Evolutionary conservation across 495 filamentous ascomycete species (phyloP).

Genomic region (Clavariopsis aquatica): DNA sequence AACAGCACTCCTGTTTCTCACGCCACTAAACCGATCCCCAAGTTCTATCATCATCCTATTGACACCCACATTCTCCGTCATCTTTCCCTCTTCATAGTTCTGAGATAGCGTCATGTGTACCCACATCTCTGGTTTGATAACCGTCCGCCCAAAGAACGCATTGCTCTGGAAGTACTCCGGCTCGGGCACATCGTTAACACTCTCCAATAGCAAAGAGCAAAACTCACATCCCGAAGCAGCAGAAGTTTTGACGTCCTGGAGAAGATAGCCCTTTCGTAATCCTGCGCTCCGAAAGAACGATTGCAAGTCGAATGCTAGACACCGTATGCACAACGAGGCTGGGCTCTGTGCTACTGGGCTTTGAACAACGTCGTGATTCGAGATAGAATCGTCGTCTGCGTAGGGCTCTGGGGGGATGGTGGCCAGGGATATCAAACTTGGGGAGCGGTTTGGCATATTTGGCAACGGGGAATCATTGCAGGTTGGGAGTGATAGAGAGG

Average conservation of each 20-base stretch:
- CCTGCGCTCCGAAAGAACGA: background rate
- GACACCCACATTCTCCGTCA: background rate
- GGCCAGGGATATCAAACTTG: background rate
- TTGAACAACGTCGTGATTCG: background rate
- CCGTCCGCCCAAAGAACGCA: background rate
- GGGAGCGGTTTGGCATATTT: background rate
- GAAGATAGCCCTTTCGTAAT: conserved; percentile 1
- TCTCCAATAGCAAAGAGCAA: conserved; percentile 9
- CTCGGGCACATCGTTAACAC: background rate
- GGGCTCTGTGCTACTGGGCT: background rate
- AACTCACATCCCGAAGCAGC: conserved; percentile 9
- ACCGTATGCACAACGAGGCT: conserved; percentile 4
- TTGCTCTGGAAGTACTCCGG: conserved; percentile 8
- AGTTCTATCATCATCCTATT: conserved; percentile 4
- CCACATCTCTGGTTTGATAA: conserved; percentile 3
- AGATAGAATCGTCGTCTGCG: background rate
- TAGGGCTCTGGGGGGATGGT: background rate
- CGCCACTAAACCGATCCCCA: conserved; percentile 10
- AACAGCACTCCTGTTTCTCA: background rate
- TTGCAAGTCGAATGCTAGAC: conserved; percentile 12
- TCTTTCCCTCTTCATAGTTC: background rate
- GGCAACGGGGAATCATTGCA: background rate
- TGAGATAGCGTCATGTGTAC: conserved; percentile 13
- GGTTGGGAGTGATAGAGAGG: background rate
- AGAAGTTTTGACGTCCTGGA: background rate